Base-by-base conservation (phyloP, 2,329 filamentous ascomycete species). In the Nannizzia gypsea region DNA sequence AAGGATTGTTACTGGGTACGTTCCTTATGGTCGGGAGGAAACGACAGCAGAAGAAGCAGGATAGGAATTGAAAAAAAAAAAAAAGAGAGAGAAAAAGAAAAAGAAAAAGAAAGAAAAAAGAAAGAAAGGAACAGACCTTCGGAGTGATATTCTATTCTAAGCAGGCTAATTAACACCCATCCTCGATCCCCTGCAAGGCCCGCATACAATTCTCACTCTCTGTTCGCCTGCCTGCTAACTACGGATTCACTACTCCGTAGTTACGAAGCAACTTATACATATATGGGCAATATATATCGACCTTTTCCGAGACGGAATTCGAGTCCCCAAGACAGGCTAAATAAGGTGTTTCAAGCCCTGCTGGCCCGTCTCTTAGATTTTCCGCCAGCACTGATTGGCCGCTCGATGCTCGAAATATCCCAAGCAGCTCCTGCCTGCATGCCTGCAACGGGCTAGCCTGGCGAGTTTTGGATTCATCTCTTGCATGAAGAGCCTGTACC, bases 391-490 rank as follows among this genome's bases (percentile, higher is more conserved):
- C 48, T 54, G 26, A 54, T 54, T 54, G 48, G 48, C 26, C 13
- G 48, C 48, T 54, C n/a, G 24, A 31, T 54, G 48, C 48, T 54
- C 28, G 26, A 54, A 34, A 54, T 17, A 34, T 20, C n/a, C 48
- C 8, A 34, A n/a, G 4, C 13, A 34, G 20, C 24, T 54, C 48
- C 26, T 34, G 48, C 48, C 48, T 34, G 48, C 26, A 54, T 54
- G 48, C 48, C 48, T 54, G 54, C 31, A 56, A 56, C 31, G 34
- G 54, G 54, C 54, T 40, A 56, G 54, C 28, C 54, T 38, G 38
- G 54, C 38, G 54, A 56, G 54, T 56, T 56, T 56, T 56, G 28
- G 54, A 56, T 56, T 56, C 13, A 42, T 56, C 54, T 42, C 54
- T 56, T 56, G 54, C 54, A 56, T 56, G 20, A 38, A 56, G 34